Base-by-base conservation (phyloP, 2,329 filamentous ascomycete species). In the Fusarium circinatum region DNA sequence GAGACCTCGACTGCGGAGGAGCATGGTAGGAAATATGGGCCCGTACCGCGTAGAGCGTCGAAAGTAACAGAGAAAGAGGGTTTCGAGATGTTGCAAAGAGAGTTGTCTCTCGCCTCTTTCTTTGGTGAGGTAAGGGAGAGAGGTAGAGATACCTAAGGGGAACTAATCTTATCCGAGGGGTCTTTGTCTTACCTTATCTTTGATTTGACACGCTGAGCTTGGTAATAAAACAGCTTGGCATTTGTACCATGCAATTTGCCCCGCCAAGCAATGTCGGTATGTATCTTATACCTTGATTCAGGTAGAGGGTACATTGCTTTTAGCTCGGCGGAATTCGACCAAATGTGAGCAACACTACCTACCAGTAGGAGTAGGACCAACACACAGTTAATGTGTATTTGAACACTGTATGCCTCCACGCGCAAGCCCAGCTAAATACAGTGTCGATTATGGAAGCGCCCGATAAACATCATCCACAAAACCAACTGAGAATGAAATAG, bases 1-100 rank as follows among this genome's bases (percentile, higher is more conserved):
- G 59, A 77, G 54, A 41, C 61, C 66, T 67, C 70, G 71, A 34
- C 65, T 77, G 55, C 75, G 75, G 67, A 75, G 59, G 51, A 78
- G 56, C 75, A 77, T 77, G 58, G 24, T 68, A 55, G 48, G 56
- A 49, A 63, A 51, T 58, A 67, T 38, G 62, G 52, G 59, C 54
- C 65, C 70, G 69, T 57, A 39, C 49, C 32, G 48, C 30, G 30
- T 52, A 36, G 65, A 47, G 60, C 24, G 60, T 47, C 54, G 52
- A 62, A 39, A 36, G 39, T 47, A 34, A 24, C 36, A 45, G 34
- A 49, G 34, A 32, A 32, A 42, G 26, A 49, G 41, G 34, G 32
- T 44, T 30, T 26, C 45, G 26, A 32, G 58, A 57, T 52, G 59
- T 65, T 57, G 51, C 36, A 65, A 52, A 51, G 30, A 39, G 36